A percentile compares a stretch with the other conserved stretches of the same genome.
These are phyloP conservation scores for Ceratobasidium sp. DNA, from an alignment of 1,284 basidiomycete species.

Conservation along the genomic window DNA sequence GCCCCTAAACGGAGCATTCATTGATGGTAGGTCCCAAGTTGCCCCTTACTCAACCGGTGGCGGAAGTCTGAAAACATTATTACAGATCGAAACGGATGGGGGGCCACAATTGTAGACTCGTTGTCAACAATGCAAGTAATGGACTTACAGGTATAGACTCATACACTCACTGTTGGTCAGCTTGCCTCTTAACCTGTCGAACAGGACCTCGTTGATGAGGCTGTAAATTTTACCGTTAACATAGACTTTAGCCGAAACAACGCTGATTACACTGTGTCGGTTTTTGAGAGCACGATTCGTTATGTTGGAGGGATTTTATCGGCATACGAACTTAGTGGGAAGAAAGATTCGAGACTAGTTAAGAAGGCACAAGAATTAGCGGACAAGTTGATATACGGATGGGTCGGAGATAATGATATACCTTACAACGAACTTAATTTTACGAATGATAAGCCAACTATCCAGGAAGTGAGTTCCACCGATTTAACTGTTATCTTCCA, in stretches of 20 bases:
- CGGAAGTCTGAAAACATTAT: not conserved
- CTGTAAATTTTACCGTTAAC: slow-evolving; percentile 9
- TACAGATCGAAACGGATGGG: slow-evolving; percentile 38
- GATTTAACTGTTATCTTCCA: slow-evolving; percentile 27
- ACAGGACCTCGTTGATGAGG: slow-evolving; percentile 36
- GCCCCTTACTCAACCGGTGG: not conserved
- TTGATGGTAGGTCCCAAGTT: slow-evolving; percentile 13
- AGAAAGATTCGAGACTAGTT: slow-evolving; percentile 1
- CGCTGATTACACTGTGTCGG: slow-evolving; percentile 9
- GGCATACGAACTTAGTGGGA: slow-evolving; percentile 29
- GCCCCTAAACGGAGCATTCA: slow-evolving; percentile 26
- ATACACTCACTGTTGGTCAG: not conserved
- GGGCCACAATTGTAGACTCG: slow-evolving; percentile 40
- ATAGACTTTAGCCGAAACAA: slow-evolving; percentile 36
- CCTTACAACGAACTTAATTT: slow-evolving; percentile 42
- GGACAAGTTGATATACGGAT: slow-evolving; percentile 32
- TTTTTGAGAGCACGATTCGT: slow-evolving; percentile 33
- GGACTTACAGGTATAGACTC: slow-evolving; percentile 30
- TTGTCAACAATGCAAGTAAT: slow-evolving; percentile 40
- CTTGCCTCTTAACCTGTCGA: no score
- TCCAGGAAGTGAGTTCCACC: slow-evolving; percentile 44
- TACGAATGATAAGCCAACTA: slow-evolving; percentile 23
- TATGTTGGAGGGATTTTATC: slow-evolving; percentile 33
- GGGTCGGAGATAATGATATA: slow-evolving; percentile 32
- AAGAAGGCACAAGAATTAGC: slow-evolving; percentile 23